phyloP scores from a whole-genome alignment of 1,139 yeast species.

The Magnusiomyces paraingens region DNA sequence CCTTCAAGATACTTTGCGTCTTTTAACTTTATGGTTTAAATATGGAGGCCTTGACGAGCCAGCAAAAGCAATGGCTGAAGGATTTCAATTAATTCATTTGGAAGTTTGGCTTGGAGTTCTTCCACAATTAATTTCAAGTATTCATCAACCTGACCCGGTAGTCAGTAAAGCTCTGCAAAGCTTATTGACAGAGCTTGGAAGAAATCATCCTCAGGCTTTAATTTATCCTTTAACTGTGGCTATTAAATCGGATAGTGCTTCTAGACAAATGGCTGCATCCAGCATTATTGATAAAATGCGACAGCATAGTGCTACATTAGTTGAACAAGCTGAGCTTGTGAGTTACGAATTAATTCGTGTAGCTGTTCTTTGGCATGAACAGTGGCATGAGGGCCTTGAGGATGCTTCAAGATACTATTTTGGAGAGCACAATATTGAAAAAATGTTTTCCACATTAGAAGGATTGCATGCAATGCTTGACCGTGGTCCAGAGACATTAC shows the following conservation, averaged over 20 bases:
- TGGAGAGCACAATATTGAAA: constrained; percentile 91
- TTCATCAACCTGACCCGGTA: constrained; percentile 86
- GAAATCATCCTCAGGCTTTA: constrained; percentile 94
- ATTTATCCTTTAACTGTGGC: constrained; percentile 96
- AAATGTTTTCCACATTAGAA: constrained; percentile 86
- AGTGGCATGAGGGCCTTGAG: constrained; percentile 96
- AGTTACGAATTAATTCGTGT: constrained; percentile 89
- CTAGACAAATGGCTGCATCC: constrained; percentile 85
- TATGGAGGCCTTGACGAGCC: constrained; percentile 93
- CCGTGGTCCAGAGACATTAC: constrained; percentile 79
- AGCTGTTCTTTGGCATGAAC: constrained; percentile 96
- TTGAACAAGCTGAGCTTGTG: constrained; percentile 91
- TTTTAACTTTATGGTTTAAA: constrained; percentile 89
- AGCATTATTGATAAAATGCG: constrained; percentile 90
- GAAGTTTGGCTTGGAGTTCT: constrained; percentile 95
- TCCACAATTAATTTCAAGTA: constrained; percentile 92
- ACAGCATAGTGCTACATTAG: constrained; percentile 74
- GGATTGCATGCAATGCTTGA: constrained; percentile 57
- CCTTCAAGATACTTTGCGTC: constrained; percentile 83
- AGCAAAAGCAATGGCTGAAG: constrained; percentile 84
- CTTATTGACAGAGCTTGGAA: constrained; percentile 78
- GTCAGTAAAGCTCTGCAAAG: constrained; percentile 79
- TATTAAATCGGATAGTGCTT: constrained; percentile 84
- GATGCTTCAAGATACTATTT: constrained; percentile 92
- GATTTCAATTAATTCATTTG: constrained; percentile 79